These are phyloP conservation scores for Saccharomyces kudriavzevii DNA, from an alignment of 805 yeast genomes.

Conservation along the genomic window DNA sequence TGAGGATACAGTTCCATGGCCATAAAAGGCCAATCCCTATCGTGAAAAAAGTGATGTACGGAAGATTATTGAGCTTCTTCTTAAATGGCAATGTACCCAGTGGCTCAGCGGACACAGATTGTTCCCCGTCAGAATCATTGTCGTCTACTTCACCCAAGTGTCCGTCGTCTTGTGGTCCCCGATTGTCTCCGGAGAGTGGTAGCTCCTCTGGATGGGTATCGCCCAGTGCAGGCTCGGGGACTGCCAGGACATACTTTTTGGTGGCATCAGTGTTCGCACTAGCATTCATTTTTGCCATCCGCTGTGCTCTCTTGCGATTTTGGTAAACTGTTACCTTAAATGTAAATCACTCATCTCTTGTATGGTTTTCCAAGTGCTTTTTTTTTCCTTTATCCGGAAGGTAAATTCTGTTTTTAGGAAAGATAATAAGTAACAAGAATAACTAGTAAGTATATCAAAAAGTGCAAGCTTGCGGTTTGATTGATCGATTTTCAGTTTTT, in stretches of 20 bases:
- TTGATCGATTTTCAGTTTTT: background rate
- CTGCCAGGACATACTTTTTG: background rate
- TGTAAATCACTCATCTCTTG: background rate
- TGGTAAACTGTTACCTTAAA: background rate
- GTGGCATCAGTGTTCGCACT: background rate
- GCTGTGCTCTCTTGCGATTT: background rate
- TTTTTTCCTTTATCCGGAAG: background rate
- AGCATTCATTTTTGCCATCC: background rate
- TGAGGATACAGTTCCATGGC: conserved; percentile 94
- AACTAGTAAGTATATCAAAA: too few species aligned
- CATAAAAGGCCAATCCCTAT: conserved; percentile 78
- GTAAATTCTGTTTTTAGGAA: background rate
- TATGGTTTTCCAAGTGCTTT: background rate
- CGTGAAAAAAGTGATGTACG: conserved; percentile 51
- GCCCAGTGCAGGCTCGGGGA: background rate
- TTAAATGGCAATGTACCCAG: conserved; percentile 6
- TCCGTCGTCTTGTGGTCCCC: background rate
- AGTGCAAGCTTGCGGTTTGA: background rate
- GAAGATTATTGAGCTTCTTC: conserved; percentile 15
- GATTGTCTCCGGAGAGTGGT: background rate
- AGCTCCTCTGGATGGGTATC: background rate
- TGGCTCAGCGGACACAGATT: background rate
- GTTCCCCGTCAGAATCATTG: background rate
- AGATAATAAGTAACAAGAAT: background rate
- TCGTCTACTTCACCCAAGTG: background rate